Base-by-base conservation (phyloP, 441 rosid genomes). In the Croton laevigatus region DNA sequence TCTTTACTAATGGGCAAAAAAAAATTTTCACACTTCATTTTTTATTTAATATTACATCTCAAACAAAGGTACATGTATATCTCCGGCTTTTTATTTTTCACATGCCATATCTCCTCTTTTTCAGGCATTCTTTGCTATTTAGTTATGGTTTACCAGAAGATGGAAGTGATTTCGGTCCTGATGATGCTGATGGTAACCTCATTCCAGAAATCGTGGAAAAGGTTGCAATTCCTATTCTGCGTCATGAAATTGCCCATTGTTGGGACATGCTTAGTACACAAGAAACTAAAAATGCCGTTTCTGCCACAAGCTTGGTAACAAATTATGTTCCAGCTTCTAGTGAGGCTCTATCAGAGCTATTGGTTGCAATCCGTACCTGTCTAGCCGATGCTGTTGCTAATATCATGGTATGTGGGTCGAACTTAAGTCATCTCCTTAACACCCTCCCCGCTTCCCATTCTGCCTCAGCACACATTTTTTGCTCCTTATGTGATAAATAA, bases 191-290 rank as follows among this genome's bases (percentile, higher is more conserved):
- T 81, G 83, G 88, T 48, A 84, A 91, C 74, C 94, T 95, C 46
- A 82, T 95, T 72, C 97, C 99, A 60, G 88, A 82, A 79, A 81
- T 95, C 45, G 94, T 95, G 66, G 96, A 91, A 76, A 91, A 87
- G 79, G 86, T 95, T 76, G 99, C 95, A 54, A 77, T 92, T 66
- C 98, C 97, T 54, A 80, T 87, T 67, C 79, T 95, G 83, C 89
- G 89, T 78, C 99, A 92, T 79, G 88, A 91, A 81, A 88, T 95
- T 66, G 81, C 80, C 53, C 84, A 79, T 59, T 95, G 97, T 74
- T 95, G 98, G 99, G 99, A 95, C 81, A 81, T 86, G 78, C 87
- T 92, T 62, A 95, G 99, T 78, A 81, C 87, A 8, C 76, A 60
- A 60, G 97, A 92, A 78, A 92, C 98, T 0, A 86, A 69, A 78